Conservation (phyloP, 768 basidiomycete genomes). For the Serendipita sp. region DNA sequence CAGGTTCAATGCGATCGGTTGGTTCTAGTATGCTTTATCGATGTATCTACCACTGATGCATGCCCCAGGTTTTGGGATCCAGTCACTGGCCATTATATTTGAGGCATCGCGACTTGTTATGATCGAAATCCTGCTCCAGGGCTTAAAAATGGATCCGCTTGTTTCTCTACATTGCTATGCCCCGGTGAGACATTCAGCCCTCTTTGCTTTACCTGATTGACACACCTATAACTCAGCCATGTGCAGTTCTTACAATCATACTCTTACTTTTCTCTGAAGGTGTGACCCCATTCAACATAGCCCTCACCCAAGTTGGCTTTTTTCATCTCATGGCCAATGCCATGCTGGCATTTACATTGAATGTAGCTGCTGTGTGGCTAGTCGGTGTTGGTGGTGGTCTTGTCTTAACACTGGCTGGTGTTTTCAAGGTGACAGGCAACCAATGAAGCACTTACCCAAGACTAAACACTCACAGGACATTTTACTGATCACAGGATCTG, state of each 20-base stretch:
- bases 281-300: conserved; percentile 63
- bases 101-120: conserved; percentile 90
- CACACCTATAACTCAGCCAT: conserved; percentile 28
- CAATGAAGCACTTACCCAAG: background rate
- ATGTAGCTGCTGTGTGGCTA: conserved; percentile 88
- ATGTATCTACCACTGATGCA: background rate
- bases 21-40: background rate
- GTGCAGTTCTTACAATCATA: conserved; percentile 72
- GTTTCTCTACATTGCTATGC: conserved; percentile 94
- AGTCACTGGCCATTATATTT: conserved; percentile 76
- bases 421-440: conserved; percentile 53
- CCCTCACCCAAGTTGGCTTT: conserved; percentile 39
- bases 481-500: conserved; percentile 80
- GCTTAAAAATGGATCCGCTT: conserved; percentile 94
- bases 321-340: conserved; percentile 70
- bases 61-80: conserved; percentile 57
- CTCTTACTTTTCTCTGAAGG: conserved; percentile 90
- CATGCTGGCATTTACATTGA: conserved; percentile 69
- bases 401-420: conserved; percentile 83
- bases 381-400: conserved; percentile 79
- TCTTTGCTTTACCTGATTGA: background rate
- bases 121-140: conserved; percentile 88
- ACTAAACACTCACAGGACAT: conserved; percentile 50
- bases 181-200: conserved; percentile 29
- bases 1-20: conserved; percentile 49